These are phyloP conservation scores for Diplodia intermedia DNA, from an alignment of 2,329 filamentous ascomycete species.

Conservation along the genomic window DNA sequence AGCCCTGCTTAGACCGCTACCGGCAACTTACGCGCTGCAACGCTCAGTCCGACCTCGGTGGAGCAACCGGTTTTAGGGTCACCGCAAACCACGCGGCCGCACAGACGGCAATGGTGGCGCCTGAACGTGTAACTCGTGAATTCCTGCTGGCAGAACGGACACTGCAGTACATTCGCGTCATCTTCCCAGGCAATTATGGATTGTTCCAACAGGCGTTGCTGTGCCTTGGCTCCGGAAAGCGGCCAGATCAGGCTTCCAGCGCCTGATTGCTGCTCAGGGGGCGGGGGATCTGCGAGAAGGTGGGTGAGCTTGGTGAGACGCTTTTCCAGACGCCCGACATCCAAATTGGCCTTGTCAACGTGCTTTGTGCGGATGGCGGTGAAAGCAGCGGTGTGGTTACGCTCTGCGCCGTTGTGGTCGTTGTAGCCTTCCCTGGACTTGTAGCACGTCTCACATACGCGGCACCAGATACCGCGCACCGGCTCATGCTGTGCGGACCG, in stretches of 20 bases:
- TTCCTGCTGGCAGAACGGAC: constrained; percentile 94
- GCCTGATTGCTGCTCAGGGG: constrained; percentile 63
- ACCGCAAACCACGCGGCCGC: constrained; percentile 90
- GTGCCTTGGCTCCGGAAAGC: constrained; percentile 68
- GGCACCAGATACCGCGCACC: constrained; percentile 86
- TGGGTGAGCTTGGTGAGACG: constrained; percentile 88
- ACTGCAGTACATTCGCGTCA: constrained; percentile 77
- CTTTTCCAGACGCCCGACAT: constrained; percentile 90
- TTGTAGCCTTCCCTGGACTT: constrained; percentile 96
- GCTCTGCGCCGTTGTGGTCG: constrained; percentile 74
- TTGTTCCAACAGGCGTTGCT: constrained; percentile 84
- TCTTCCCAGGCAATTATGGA: constrained; percentile 96
- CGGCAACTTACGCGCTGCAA: constrained; percentile 65
- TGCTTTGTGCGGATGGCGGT: constrained; percentile 72
- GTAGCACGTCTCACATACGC: constrained; percentile 99
- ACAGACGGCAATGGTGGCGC: constrained; percentile 92
- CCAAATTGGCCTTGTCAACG: constrained; percentile 84
- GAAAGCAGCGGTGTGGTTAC: constrained; percentile 78
- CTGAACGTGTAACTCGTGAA: constrained; percentile 93
- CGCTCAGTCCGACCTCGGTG: constrained; percentile 78
- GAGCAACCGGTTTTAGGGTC: constrained; percentile 87
- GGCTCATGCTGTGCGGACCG: constrained; percentile 89
- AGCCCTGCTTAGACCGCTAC: constrained; percentile 16
- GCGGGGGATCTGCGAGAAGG: constrained; percentile 76
- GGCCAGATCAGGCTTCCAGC: constrained; percentile 63